These are phyloP conservation scores for Tripterygium wilfordii DNA, from an alignment of 177 flowering plant genomes.

Conservation along the genomic window DNA sequence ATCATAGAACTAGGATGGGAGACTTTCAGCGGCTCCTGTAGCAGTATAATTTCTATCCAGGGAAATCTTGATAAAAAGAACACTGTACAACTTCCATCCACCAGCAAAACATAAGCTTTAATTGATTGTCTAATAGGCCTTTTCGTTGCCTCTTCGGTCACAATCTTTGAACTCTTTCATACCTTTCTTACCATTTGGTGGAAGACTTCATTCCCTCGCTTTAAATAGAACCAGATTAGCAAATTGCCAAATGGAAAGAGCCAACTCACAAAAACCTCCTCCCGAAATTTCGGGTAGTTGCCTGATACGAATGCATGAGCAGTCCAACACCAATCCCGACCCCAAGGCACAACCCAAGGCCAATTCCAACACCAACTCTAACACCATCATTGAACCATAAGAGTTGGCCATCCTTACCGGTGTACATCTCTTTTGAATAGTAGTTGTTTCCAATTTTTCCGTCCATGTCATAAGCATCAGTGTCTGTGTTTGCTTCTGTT, in stretches of 20 bases:
- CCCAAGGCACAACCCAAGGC: slow-evolving; percentile 74
- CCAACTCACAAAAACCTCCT: slow-evolving; percentile 31
- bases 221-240: not conserved
- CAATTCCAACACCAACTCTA: slow-evolving; percentile 73
- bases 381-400: slow-evolving; percentile 79
- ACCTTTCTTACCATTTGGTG: slow-evolving; percentile 1
- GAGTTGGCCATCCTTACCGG: slow-evolving; percentile 59
- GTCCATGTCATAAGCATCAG: slow-evolving; percentile 35
- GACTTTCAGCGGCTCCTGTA: too few species aligned
- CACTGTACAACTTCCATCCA: slow-evolving; percentile 11
- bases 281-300: slow-evolving; percentile 55
- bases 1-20: too few species aligned
- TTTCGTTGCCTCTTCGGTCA: not conserved
- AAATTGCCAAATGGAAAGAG: not conserved
- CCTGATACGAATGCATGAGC: slow-evolving; percentile 70
- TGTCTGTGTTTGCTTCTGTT: slow-evolving; percentile 28
- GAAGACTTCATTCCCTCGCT: not conserved
- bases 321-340: slow-evolving; percentile 68
- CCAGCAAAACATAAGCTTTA: too few species aligned
- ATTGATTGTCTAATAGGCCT: too few species aligned
- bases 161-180: not conserved
- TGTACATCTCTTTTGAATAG: slow-evolving; percentile 45
- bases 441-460: slow-evolving; percentile 23
- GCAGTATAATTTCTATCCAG: too few species aligned
- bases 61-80: not conserved